Evolutionary conservation across 257 asterid genomes (phyloP), one percentile per base, ranked within the genome.

Genomic region (Linaria vulgaris): DNA sequence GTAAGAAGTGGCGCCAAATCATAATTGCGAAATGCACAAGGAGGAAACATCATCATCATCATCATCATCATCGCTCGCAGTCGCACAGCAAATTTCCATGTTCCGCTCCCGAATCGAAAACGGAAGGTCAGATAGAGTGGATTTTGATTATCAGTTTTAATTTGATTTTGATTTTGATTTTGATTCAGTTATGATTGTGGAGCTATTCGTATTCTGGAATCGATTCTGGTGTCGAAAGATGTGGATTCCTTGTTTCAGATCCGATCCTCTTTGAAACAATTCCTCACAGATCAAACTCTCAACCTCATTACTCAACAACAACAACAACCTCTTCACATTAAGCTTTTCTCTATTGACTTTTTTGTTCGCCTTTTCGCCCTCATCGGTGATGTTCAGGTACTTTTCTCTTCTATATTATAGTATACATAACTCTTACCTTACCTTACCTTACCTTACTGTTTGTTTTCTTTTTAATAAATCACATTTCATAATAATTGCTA

Each of bases 371-470:
- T 73, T 71, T 88, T 88, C 67, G 88, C 86, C 50, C 72, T 83
- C 38, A 77, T 88, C 9, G 94, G 91, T 41, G 96, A 88, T 68
- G 79, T 73, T 30, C 91, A 88, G 98, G 98, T 90, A 77, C 38
- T 53, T n/a, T 27, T 3, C 6, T 27, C 4, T 27, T 15, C 55
- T 51, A 30, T 25, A 41, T 17, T 13, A 16, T 5, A 60, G 24
- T 58, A 54, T 12, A 14, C n/a, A n/a, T n/a, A n/a, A n/a, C n/a
- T n/a, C n/a, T n/a, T n/a, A n/a, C n/a, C n/a, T n/a, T n/a, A n/a
- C n/a, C n/a, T n/a, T n/a, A n/a, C n/a, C n/a, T n/a, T n/a, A n/a
- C n/a, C n/a, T 31, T 54, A 34, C 21, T 55, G 7, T 9, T 58
- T n/a, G n/a, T n/a, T n/a, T n/a, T n/a, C n/a, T n/a, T n/a, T n/a